Percentiles rank a stretch among this genome's conserved stretches.
Evolutionary conservation across 176 grass and related monocot species (phyloP).

Genomic region (Bonia amplexicaulis): DNA sequence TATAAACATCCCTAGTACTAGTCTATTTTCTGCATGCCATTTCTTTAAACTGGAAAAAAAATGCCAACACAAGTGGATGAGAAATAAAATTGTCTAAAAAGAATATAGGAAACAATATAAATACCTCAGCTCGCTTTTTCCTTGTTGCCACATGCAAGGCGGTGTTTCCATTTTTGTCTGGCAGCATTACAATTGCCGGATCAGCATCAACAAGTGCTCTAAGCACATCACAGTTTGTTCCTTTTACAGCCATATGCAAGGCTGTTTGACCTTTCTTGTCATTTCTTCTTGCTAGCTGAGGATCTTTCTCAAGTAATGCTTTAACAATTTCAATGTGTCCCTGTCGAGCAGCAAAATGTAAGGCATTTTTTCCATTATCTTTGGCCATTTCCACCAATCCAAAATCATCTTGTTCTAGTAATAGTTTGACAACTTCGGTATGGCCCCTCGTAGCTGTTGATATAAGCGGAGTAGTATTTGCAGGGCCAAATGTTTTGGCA

Average conservation of each 20-base stretch:
- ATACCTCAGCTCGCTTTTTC: constrained; percentile 86
- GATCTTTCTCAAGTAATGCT: constrained; percentile 76
- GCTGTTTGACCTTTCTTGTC: constrained; percentile 96
- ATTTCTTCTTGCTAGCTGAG: constrained; percentile 75
- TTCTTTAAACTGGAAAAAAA: constrained; percentile 9
- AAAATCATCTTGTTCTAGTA: constrained; percentile 67
- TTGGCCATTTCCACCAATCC: constrained; percentile 70
- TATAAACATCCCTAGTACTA: not conserved
- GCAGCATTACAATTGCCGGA: constrained; percentile 91
- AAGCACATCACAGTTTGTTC: constrained; percentile 83
- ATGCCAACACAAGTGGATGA: not conserved
- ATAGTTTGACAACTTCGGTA: constrained; percentile 54
- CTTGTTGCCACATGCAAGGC: constrained; percentile 91
- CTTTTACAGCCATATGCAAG: constrained; percentile 96
- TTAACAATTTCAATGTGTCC: constrained; percentile 76
- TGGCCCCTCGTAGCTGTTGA: constrained; percentile 86
- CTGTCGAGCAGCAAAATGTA: constrained; percentile 89
- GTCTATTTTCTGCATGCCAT: constrained; percentile 1
- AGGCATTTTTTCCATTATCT: constrained; percentile 85
- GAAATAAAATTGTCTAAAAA: not conserved
- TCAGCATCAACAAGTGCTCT: constrained; percentile 85
- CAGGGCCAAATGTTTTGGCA: constrained; percentile 77
- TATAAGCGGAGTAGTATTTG: constrained; percentile 74
- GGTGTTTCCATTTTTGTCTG: constrained; percentile 91
- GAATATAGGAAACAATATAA: not conserved